Conservation (phyloP, 2,329 filamentous ascomycete genomes). For the Alternaria ethzedia region DNA sequence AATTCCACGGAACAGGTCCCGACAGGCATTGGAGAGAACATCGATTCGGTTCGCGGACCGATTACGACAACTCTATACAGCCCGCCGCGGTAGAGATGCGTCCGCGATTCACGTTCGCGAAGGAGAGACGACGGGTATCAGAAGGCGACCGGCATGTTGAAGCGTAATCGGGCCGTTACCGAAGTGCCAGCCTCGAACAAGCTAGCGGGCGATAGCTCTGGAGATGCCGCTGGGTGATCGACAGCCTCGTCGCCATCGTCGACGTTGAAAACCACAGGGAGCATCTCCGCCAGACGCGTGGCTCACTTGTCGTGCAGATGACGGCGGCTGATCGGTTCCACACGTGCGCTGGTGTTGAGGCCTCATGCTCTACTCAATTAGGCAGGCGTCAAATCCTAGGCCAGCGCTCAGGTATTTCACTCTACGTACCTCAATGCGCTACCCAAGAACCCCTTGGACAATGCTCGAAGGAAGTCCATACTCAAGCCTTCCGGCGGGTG, state of each 20-base stretch:
- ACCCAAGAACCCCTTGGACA: not conserved
- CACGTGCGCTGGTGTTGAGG: not conserved
- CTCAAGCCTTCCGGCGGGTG: not conserved
- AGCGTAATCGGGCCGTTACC: not conserved
- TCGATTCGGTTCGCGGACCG: not conserved
- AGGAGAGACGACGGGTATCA: not conserved
- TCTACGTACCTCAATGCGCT: not conserved
- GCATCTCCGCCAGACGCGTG: not conserved
- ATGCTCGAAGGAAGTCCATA: not conserved
- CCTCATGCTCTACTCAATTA: not conserved
- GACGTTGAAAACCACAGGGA: not conserved
- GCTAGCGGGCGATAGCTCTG: not conserved
- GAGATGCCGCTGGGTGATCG: not conserved
- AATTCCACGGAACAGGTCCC: accelerated
- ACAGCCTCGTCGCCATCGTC: not conserved
- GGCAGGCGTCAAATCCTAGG: not conserved
- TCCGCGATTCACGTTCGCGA: not conserved
- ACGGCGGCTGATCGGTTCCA: not conserved
- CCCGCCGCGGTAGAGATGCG: no score
- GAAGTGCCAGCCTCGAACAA: not conserved
- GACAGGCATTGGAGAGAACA: not conserved
- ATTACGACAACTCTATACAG: no score
- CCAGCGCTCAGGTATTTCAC: not conserved
- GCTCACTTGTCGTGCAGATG: not conserved
- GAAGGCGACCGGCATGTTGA: not conserved